A percentile compares a stretch with the other conserved stretches of the same genome.
Conservation (phyloP, 1,284 basidiomycete species). For the Lentinus polychrous region DNA sequence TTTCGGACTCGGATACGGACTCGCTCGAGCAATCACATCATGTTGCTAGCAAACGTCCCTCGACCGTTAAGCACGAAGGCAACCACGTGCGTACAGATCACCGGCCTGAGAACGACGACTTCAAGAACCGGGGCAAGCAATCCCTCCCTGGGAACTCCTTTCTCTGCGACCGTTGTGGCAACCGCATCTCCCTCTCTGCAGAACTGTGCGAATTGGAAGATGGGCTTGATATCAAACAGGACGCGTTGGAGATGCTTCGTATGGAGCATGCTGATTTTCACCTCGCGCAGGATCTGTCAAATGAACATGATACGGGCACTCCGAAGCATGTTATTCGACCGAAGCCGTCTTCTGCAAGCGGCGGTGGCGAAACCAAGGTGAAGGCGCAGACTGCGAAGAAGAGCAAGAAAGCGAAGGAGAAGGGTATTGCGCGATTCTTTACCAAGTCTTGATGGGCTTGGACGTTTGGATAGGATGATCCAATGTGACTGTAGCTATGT, state of each 20-base stretch:
- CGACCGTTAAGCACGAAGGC: constrained; percentile 2
- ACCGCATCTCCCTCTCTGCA: constrained; percentile 31
- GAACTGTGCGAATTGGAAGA: constrained; percentile 15
- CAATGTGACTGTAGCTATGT: no score
- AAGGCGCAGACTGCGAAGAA: constrained; percentile 2
- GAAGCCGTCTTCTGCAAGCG: constrained; percentile 1
- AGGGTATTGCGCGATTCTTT: constrained; percentile 80
- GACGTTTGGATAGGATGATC: no score
- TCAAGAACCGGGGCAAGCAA: neutral
- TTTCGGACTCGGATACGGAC: neutral
- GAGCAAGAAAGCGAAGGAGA: constrained; percentile 9
- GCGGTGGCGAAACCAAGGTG: neutral
- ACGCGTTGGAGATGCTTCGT: constrained; percentile 41
- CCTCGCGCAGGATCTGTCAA: constrained; percentile 69
- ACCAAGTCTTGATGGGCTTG: constrained; percentile 24
- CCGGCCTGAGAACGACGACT: neutral
- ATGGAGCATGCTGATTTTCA: constrained; percentile 85
- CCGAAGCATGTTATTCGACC: constrained; percentile 15
- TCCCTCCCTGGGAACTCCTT: constrained; percentile 24
- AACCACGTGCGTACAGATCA: no score
- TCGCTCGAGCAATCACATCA: neutral
- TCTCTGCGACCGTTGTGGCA: constrained; percentile 48
- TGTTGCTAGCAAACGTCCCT: neutral
- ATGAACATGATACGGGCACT: constrained; percentile 12
- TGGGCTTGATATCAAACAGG: constrained; percentile 18